A percentile compares a stretch with the other conserved stretches of the same genome.
Evolutionary conservation across 805 yeast species (phyloP).

Genomic region (Ogataea glucozyma): DNA sequence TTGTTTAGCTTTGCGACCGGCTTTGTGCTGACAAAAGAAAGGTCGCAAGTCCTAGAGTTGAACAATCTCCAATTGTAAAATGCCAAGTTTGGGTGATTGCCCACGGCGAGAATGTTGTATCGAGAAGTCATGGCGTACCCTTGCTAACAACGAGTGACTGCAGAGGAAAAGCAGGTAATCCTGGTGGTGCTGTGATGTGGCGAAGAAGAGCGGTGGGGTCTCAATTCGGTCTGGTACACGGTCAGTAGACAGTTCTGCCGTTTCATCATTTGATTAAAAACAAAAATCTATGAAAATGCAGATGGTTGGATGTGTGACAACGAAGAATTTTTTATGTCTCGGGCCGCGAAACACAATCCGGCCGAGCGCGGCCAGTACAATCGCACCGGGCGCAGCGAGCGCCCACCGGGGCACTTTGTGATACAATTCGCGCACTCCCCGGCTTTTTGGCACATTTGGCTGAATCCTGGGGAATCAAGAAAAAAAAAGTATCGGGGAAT

Average conservation of each 20-base stretch:
- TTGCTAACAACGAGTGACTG: slow-evolving; percentile 1
- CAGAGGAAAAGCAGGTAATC: background rate
- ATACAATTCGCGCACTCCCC: background rate
- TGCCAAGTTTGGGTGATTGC: slow-evolving; percentile 56
- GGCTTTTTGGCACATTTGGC: too few species aligned
- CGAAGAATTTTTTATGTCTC: slow-evolving; percentile 6
- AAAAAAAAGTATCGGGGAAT: too few species aligned
- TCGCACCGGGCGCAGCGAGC: slow-evolving; percentile 1
- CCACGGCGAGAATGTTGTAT: slow-evolving; percentile 42
- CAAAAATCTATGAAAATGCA: too few species aligned
- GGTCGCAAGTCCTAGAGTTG: slow-evolving; percentile 42
- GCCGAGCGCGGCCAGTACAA: background rate
- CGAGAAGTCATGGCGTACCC: slow-evolving; percentile 26
- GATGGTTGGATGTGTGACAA: slow-evolving; percentile 9
- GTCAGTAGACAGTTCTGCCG: slow-evolving; percentile 1
- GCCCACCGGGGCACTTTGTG: background rate
- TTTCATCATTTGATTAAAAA: background rate
- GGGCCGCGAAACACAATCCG: background rate
- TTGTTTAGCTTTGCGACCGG: slow-evolving; percentile 13
- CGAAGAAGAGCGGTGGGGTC: too few species aligned
- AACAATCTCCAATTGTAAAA: slow-evolving; percentile 62
- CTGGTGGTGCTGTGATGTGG: background rate
- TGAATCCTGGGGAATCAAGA: too few species aligned
- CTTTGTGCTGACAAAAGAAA: slow-evolving; percentile 42
- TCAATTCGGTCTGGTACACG: slow-evolving; percentile 2